Evolutionary conservation across 2,329 filamentous ascomycete species (phyloP), one percentile per base, ranked within the genome.

Genomic region (Fusarium aywerte): DNA sequence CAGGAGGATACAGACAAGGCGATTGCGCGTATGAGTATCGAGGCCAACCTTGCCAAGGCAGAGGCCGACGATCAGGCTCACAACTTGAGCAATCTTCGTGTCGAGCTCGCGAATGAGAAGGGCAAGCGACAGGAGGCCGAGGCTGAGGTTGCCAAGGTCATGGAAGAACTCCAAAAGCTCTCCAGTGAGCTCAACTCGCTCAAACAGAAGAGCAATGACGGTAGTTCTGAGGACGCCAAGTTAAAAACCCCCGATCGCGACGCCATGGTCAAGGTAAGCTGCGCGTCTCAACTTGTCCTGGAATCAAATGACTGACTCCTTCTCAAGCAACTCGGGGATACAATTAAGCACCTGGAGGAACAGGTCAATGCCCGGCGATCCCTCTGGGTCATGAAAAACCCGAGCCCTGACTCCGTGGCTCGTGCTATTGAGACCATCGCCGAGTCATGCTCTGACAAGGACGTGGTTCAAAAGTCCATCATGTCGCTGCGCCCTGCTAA

Each of bases 1-100:
- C 74, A 77, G 36, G 75, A 80, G 59, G 78, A 80, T 15, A 78
- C 76, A 2, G 76, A 79, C 55, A 77, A 77, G 70, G 76, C 77
- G 9, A 75, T 79, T 39, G 76, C 78, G 3, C 70, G 78, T 15
- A 77, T 80, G 76, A 77, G 77, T 51, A 75, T 80, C 55, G 78
- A 79, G 50, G 74, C 76, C 15, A 80, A 78, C 40, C 67, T 80
- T 13, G 68, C 73, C 40, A 77, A 78, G 59, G 78, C 77, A 5
- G 65, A 69, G 20, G 69, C 70, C 3, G 77, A 80, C 18, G 75
- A 78, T 9, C 76, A 78, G 51, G 58, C 68, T 9, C 75, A 77
- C 25, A 73, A 66, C 16, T 70, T 81, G 35, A 70, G 71, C 49
- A 72, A 75, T 36, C 73, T 80, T 3, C 70, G 73, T 16, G 70